These are phyloP conservation scores for Metrosideros polymorpha DNA, from an alignment of 441 rosid genomes.

Conservation along the genomic window DNA sequence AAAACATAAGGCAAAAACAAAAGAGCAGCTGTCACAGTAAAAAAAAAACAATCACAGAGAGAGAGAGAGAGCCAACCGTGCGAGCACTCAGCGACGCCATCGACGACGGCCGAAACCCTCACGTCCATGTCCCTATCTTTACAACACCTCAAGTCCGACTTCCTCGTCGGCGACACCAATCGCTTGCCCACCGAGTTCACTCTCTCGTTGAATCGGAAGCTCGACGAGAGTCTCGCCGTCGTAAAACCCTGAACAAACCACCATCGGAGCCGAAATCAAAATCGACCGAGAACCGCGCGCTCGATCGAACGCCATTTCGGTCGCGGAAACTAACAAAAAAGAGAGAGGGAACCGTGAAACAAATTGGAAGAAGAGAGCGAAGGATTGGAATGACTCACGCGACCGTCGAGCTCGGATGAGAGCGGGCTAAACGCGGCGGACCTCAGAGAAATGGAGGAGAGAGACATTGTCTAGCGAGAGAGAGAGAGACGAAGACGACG, in stretches of 20 bases:
- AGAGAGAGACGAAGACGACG: neutral
- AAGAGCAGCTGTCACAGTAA: neutral
- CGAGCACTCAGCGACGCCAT: constrained; percentile 16
- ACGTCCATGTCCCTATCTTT: constrained; percentile 33
- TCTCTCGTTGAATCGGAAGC: constrained; percentile 20
- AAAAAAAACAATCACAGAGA: neutral
- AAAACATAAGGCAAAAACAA: neutral
- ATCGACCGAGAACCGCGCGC: neutral
- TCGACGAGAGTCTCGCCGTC: constrained; percentile 7
- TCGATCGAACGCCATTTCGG: neutral
- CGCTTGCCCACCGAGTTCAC: constrained; percentile 15
- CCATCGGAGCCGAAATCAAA: neutral
- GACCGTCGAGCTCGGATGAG: constrained; percentile 12
- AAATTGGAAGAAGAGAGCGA: neutral
- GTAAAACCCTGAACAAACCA: constrained; percentile 19
- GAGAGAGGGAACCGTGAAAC: neutral
- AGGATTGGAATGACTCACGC: constrained; percentile 7
- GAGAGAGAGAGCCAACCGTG: constrained; percentile 25
- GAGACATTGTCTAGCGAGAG: neutral
- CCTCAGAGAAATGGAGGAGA: constrained; percentile 17
- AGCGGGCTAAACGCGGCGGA: neutral
- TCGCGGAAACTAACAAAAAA: neutral
- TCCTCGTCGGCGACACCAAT: constrained; percentile 8
- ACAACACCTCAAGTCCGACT: constrained; percentile 29
- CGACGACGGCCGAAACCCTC: constrained; percentile 27